Evolutionary conservation across 164 flowering plant species (phyloP), one percentile per base, ranked within the genome.

Genomic region (Annona squamosa): DNA sequence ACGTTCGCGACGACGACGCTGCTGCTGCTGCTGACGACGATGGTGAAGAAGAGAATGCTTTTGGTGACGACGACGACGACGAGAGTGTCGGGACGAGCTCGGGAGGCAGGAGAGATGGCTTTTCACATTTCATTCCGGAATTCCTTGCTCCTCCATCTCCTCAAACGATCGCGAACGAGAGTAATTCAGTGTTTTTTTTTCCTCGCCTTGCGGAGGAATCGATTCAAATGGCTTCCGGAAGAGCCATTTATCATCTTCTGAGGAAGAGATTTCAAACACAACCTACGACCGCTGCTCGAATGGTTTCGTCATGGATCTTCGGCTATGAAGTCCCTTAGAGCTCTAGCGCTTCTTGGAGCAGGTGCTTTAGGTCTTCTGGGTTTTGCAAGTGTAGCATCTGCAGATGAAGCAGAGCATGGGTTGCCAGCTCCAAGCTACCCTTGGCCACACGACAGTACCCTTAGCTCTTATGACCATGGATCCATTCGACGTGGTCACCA

Each of bases 401-500:
- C 95, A 73, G 97, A 94, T 86, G 99, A 94, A 81, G 97, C 99
- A 48, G 99, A 94, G 73, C 97, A 94, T 86, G 97, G 99, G 41
- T 82, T 94, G 76, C 87, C 69, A 0, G 76, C 78, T 71, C 88
- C 99, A 66, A 84, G 19, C 80, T 91, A 94, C 80, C 97, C 97
- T 18, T 94, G 98, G 98, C 98, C 98, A 70, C 97, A 92, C 82
- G 26, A 80, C 61, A 97, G 98, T 79, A 94, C 92, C 76, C 92
- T 94, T 9, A 94, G 97, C 75, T 92, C 98, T 75, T 92, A 94
- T 76, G 97, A 94, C 70, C 98, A 94, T 83, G 88, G 91, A 69
- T 90, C 97, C 88, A 85, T 91, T 77, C 91, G 97, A 6, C 94
- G 97, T 67, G 97, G 97, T 63, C 97, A 91, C 75, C 90, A 91